Evolutionary conservation across 768 basidiomycete genomes (phyloP).

Genomic region (Tricholoma bakamatsutake): DNA sequence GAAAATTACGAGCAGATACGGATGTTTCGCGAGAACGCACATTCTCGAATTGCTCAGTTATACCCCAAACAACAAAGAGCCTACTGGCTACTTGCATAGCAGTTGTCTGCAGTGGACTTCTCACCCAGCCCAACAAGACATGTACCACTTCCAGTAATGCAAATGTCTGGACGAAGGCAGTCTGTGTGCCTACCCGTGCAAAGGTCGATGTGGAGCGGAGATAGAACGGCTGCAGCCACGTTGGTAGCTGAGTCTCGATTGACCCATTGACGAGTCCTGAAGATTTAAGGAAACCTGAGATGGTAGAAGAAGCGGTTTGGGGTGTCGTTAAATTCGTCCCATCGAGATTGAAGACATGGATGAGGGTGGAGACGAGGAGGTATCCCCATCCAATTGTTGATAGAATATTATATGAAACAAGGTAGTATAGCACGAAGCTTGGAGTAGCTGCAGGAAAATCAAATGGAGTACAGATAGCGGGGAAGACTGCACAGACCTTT

Average conservation of each 20-base stretch:
- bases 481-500: conserved; percentile 1
- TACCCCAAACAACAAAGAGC: conserved; percentile 81
- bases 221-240: conserved; percentile 37
- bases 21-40: conserved; percentile 33
- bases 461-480: background rate
- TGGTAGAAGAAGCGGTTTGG: conserved; percentile 30
- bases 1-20: background rate
- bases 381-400: conserved; percentile 74
- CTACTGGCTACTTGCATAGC: conserved; percentile 75
- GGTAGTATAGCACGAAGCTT: conserved; percentile 46
- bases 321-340: conserved; percentile 23
- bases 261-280: conserved; percentile 17
- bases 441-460: conserved; percentile 15
- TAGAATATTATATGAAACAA: conserved; percentile 71
- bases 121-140: conserved; percentile 70
- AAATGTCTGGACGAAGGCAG: conserved; percentile 74
- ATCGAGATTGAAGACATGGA: conserved; percentile 43
- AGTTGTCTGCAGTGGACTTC: conserved; percentile 71
- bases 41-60: conserved; percentile 56
- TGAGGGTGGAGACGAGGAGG: conserved; percentile 53
- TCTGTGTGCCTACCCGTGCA: conserved; percentile 51
- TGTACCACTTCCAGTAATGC: conserved; percentile 85
- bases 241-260: conserved; percentile 34
- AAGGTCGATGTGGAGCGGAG: conserved; percentile 52
- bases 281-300: conserved; percentile 30